phyloP scores from a whole-genome alignment of 345 rosid species.

The Eucalyptus virginea region DNA sequence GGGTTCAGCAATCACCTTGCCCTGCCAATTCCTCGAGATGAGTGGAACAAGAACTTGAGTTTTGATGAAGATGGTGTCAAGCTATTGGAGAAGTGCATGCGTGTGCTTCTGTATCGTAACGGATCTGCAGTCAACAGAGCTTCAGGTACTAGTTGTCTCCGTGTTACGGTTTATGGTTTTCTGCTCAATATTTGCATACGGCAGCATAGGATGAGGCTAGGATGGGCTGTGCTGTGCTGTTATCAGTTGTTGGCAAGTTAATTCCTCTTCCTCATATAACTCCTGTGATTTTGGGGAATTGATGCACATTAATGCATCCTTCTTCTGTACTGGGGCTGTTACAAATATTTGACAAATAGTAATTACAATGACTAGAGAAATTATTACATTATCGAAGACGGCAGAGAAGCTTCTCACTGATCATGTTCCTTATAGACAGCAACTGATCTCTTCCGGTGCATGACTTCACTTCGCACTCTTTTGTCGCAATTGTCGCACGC shows the following conservation, averaged over 20 bases:
- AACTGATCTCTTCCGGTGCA: background rate
- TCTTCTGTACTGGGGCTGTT: background rate
- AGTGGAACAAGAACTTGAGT: constrained; percentile 78
- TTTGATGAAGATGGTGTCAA: constrained; percentile 91
- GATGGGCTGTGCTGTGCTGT: background rate
- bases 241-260: background rate
- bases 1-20: constrained; percentile 97
- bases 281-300: too few species aligned
- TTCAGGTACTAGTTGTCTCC: constrained; percentile 37
- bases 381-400: background rate
- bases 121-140: constrained; percentile 85
- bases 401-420: background rate
- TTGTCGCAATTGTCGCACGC: background rate
- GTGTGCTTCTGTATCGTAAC: constrained; percentile 84
- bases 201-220: background rate
- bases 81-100: constrained; percentile 92
- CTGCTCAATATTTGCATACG: background rate
- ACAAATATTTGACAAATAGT: background rate
- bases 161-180: background rate
- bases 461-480: background rate
- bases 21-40: constrained; percentile 79
- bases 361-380: background rate
- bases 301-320: too few species aligned
- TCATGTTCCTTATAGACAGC: background rate
- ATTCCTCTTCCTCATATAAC: too few species aligned